Base-by-base conservation (phyloP, 441 rosid species). In the Theobroma grandiflorum region DNA sequence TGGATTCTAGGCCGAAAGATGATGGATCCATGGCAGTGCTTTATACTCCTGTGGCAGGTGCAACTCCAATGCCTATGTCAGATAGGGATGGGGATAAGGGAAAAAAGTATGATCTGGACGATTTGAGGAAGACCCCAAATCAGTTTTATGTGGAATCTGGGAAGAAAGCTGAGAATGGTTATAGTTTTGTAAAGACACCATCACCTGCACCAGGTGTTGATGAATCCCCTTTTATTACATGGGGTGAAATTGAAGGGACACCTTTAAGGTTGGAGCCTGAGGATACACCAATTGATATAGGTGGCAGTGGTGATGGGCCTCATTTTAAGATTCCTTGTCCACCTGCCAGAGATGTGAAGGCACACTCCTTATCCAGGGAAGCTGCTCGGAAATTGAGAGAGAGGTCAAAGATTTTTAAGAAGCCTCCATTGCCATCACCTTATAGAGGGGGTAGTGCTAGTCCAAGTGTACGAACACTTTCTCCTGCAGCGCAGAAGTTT, bases 211-310 rank as follows among this genome's bases (percentile, higher is more conserved):
- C 98, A 0, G 98, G 98, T 66, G 93, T 83, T 58, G 97, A 95
- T 84, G 98, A 89, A 61, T 97, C 98, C 0, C 99, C 99, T 0
- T 94, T 94, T 85, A 87, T 97, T 57, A 97, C 99, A 0, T 97
- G 99, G 99, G 99, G 98, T 89, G 98, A 97, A 87, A 95, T 97
- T 35, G 99, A 97, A 78, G 98, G 99, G 53, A 97, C 99, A 0
- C 99, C 98, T 2, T 63, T 97, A 87, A 87, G 98, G 70, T 86
- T 97, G 88, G 99, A 95, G 61, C 74, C 82, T 0, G 99, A 97
- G 85, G 99, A 97, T 70, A 91, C 99, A 4, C 99, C 98, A 0
- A 74, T 93, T 33, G 98, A 95, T 86, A 91, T 95, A 14, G 98
- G 99, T 57, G 99, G 98, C 33, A 87, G 89, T 70, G 94, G 94